Conservation (phyloP, 768 basidiomycete species). For the Leccinum boreale region DNA sequence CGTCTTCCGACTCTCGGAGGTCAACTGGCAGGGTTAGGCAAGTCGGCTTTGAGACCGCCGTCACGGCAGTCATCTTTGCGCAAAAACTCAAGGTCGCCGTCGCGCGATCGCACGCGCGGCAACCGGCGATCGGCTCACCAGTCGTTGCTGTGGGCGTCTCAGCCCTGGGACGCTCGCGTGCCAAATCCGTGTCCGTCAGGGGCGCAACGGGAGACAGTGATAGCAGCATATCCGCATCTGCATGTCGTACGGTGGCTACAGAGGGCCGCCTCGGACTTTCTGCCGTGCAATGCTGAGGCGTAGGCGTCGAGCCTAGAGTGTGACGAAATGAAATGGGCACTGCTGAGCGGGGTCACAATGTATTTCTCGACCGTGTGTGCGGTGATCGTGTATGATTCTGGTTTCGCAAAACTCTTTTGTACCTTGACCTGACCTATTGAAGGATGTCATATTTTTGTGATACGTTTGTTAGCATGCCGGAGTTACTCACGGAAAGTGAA, state of each 20-base stretch:
- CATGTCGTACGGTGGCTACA: not conserved
- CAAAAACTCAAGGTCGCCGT: conserved; percentile 21
- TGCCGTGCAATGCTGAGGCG: not conserved
- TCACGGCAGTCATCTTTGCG: conserved; percentile 20
- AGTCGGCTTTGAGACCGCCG: conserved; percentile 23
- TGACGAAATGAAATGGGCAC: not conserved
- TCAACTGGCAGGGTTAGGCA: conserved; percentile 3
- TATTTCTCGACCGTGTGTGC: not conserved
- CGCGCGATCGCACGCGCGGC: conserved; percentile 5
- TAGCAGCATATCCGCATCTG: no score
- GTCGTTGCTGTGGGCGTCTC: not conserved
- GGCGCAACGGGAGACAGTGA: not conserved
- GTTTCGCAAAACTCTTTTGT: not conserved
- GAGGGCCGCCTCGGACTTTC: not conserved
- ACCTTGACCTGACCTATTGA: not conserved
- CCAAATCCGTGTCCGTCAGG: conserved; percentile 3
- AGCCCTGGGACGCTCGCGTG: conserved; percentile 1
- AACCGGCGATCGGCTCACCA: not conserved
- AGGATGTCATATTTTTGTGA: no score
- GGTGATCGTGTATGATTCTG: not conserved
- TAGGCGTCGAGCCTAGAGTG: no score
- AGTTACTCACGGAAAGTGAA: no score
- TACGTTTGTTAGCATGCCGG: no score
- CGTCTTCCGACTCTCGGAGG: not conserved
- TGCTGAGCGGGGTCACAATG: not conserved